Percentiles rank a stretch among this genome's conserved stretches.
These are phyloP conservation scores for Euphorbia schlechtendalii DNA, from an alignment of 441 rosid species.

Conservation along the genomic window DNA sequence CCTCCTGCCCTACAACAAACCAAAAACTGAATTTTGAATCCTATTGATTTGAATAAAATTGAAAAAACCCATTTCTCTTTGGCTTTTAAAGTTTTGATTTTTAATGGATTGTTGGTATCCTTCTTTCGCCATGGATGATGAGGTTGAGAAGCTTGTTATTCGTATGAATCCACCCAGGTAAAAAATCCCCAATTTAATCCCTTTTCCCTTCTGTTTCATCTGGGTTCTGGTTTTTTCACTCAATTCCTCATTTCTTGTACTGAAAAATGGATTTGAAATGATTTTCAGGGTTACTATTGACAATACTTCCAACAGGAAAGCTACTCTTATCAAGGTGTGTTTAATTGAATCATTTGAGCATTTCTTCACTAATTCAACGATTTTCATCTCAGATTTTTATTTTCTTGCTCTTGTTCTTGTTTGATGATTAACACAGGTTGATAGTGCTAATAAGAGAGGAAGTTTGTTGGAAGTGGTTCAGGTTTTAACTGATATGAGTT, in stretches of 20 bases:
- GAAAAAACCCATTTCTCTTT: constrained; percentile 11
- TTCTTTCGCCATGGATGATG: constrained; percentile 47
- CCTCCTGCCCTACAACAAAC: no score
- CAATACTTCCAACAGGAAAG: constrained; percentile 48
- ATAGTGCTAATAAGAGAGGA: constrained; percentile 73
- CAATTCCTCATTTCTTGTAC: constrained; percentile 13
- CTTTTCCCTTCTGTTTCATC: not conserved
- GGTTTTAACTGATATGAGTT: constrained; percentile 71
- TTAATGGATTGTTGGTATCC: constrained; percentile 62
- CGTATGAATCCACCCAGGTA: constrained; percentile 81
- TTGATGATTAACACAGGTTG: constrained; percentile 39
- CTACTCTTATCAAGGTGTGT: constrained; percentile 72
- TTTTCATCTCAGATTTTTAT: constrained; percentile 6
- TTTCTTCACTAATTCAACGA: not conserved
- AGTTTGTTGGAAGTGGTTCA: constrained; percentile 80
- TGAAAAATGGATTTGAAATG: constrained; percentile 16
- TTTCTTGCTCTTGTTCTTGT: constrained; percentile 9
- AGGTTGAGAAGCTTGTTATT: constrained; percentile 63
- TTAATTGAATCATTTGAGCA: constrained; percentile 10
- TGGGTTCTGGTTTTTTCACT: constrained; percentile 18
- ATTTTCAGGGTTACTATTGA: constrained; percentile 66
- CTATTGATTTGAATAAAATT: not conserved
- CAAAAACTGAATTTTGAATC: constrained; percentile 20
- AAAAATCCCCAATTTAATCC: not conserved
- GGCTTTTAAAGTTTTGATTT: not conserved